Conservation (phyloP, 768 basidiomycete genomes). For the Saitozyma sp. region DNA sequence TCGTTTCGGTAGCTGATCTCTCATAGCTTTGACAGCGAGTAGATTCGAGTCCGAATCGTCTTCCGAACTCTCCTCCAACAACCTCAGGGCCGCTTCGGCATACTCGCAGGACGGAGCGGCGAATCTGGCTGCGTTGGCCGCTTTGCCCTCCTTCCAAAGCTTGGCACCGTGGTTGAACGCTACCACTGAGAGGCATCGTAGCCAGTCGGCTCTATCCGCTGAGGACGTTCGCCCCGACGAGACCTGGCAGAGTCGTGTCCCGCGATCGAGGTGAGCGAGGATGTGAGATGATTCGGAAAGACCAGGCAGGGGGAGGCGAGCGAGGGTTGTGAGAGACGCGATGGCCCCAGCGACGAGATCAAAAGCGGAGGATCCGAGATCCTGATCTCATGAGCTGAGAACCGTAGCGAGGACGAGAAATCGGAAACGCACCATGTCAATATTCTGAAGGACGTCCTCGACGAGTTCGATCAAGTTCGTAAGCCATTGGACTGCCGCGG, state of each 20-base stretch:
- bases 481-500: background rate
- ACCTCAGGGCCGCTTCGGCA: constrained; percentile 58
- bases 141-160: constrained; percentile 65
- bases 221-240: constrained; percentile 3
- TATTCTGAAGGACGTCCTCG: constrained; percentile 10
- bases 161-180: constrained; percentile 48
- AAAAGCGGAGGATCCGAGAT: too few relatives aligned
- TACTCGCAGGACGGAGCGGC: constrained; percentile 63
- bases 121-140: constrained; percentile 69
- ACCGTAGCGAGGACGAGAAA: background rate
- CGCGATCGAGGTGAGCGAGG: constrained; percentile 9
- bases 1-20: constrained; percentile 64
- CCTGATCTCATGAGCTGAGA: too few relatives aligned
- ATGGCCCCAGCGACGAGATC: constrained; percentile 14
- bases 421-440: constrained; percentile 15
- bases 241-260: background rate
- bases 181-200: constrained; percentile 41
- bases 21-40: background rate
- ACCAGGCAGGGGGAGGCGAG: constrained; percentile 2
- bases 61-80: too few relatives aligned
- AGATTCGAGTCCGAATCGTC: too few relatives aligned
- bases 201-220: constrained; percentile 34
- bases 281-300: background rate
- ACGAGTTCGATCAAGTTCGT: constrained; percentile 9
- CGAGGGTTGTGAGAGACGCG: constrained; percentile 16